These are phyloP conservation scores for Glomus cerebriforme DNA, from an alignment of 192 early-diverging fungal species.

Conservation along the genomic window DNA sequence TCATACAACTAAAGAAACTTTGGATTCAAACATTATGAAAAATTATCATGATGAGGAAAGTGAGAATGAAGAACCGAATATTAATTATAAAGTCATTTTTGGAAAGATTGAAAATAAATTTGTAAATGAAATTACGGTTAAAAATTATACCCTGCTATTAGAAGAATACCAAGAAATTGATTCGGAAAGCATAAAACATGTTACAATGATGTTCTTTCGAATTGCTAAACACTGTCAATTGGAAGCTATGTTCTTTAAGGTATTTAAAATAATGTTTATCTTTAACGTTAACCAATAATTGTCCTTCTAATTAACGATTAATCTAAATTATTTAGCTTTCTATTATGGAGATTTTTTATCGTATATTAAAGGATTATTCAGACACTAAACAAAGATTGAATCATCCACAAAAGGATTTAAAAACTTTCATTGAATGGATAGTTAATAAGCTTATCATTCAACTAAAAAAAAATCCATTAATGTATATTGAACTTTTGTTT, in stretches of 20 bases:
- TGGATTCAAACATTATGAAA: not conserved
- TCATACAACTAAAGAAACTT: not conserved
- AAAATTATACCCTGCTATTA: not conserved
- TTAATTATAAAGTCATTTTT: not conserved
- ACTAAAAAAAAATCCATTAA: not conserved
- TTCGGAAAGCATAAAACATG: not conserved
- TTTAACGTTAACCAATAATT: not conserved
- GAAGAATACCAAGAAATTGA: not conserved
- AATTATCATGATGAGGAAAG: not conserved
- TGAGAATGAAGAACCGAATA: not conserved
- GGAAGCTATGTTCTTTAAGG: not conserved
- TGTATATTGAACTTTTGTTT: not conserved
- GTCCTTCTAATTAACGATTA: not conserved
- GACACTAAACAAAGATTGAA: not conserved
- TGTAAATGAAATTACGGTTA: not conserved
- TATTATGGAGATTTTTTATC: not conserved
- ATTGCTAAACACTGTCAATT: not conserved
- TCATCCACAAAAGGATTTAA: not conserved
- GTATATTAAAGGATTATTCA: not conserved
- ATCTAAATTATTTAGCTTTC: not conserved
- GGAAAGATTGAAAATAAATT: not conserved
- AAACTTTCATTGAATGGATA: not conserved
- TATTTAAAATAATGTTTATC: not conserved
- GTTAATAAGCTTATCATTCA: not conserved
- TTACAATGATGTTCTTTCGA: not conserved